Evolutionary conservation across 2,329 filamentous ascomycete species (phyloP).

Genomic region (Dactylonectria estremocensis): DNA sequence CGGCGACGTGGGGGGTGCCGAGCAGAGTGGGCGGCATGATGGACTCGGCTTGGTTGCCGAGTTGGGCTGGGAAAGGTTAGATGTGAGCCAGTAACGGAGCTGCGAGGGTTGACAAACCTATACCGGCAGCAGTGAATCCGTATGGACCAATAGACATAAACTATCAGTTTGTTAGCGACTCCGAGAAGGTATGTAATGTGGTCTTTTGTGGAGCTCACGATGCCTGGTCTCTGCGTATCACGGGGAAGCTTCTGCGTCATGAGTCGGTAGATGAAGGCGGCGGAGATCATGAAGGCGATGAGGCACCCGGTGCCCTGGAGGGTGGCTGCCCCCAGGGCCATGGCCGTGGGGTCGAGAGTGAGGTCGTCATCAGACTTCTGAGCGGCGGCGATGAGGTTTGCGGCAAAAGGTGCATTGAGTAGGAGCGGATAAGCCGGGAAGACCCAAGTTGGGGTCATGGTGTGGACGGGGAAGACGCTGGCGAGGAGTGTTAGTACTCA

Average conservation of each 20-base stretch:
- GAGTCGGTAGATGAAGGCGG: constrained; percentile 86
- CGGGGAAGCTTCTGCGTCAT: constrained; percentile 90
- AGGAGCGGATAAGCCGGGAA: constrained; percentile 89
- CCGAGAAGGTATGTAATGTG: too few species aligned
- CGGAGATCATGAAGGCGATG: constrained; percentile 83
- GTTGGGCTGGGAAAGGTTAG: constrained; percentile 53
- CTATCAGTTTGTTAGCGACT: constrained; percentile 49
- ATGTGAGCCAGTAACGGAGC: not conserved
- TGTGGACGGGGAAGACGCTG: constrained; percentile 76
- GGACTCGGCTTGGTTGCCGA: constrained; percentile 60
- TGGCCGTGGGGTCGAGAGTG: constrained; percentile 59
- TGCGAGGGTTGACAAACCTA: constrained; percentile 45
- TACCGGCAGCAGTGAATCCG: constrained; percentile 68
- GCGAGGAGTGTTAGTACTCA: not conserved
- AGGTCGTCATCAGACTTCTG: constrained; percentile 38
- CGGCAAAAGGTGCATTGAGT: constrained; percentile 81
- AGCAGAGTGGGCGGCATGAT: constrained; percentile 63
- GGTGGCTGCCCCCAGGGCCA: constrained; percentile 65
- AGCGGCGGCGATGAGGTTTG: constrained; percentile 66
- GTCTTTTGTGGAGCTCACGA: constrained; percentile 58
- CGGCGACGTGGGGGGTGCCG: constrained; percentile 58
- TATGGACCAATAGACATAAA: constrained; percentile 87
- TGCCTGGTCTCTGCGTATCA: constrained; percentile 82
- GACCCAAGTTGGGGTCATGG: constrained; percentile 92
- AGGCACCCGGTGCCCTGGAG: constrained; percentile 70